These are phyloP conservation scores for Pelagophyceae sp. DNA, from an alignment of 352 stramenopile genomes.

Conservation along the genomic window DNA sequence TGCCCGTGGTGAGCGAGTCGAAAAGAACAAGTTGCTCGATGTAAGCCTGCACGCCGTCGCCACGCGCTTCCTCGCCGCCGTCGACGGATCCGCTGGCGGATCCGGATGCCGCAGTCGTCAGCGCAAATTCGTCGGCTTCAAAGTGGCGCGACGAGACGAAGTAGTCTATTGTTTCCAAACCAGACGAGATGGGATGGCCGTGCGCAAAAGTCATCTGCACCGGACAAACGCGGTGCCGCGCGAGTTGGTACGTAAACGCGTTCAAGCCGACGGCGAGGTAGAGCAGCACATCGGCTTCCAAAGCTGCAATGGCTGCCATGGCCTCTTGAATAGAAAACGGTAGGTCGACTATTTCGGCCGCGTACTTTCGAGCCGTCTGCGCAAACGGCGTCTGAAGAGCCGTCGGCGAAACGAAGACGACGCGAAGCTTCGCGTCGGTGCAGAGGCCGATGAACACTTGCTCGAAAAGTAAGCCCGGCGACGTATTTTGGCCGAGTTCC, in stretches of 20 bases:
- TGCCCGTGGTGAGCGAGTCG: slow-evolving; percentile 30
- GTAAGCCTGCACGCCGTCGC: slow-evolving; percentile 29
- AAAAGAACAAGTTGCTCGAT: slow-evolving; percentile 42
- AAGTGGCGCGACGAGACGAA: slow-evolving; percentile 35
- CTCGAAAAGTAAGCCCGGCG: slow-evolving; percentile 20
- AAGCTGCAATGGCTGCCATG: slow-evolving; percentile 32
- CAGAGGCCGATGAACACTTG: slow-evolving; percentile 7
- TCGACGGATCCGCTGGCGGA: not conserved
- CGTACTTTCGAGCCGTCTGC: not conserved
- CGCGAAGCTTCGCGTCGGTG: not conserved
- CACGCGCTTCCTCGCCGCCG: not conserved
- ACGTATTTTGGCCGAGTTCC: slow-evolving; percentile 24
- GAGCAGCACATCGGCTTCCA: slow-evolving; percentile 52
- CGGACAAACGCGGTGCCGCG: slow-evolving; percentile 33
- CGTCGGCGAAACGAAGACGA: slow-evolving; percentile 6
- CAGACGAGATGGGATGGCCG: slow-evolving; percentile 45
- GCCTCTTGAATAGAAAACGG: not conserved
- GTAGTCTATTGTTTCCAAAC: slow-evolving; percentile 42
- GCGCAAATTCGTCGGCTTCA: not conserved
- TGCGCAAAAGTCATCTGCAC: slow-evolving; percentile 44
- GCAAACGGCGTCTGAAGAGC: slow-evolving; percentile 15
- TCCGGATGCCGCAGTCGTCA: slow-evolving; percentile 16
- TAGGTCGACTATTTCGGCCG: not conserved
- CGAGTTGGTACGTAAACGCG: slow-evolving; percentile 43
- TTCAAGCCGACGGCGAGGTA: slow-evolving; percentile 67